Base-by-base conservation (phyloP, 768 basidiomycete species). In the Phylloporus sp. region DNA sequence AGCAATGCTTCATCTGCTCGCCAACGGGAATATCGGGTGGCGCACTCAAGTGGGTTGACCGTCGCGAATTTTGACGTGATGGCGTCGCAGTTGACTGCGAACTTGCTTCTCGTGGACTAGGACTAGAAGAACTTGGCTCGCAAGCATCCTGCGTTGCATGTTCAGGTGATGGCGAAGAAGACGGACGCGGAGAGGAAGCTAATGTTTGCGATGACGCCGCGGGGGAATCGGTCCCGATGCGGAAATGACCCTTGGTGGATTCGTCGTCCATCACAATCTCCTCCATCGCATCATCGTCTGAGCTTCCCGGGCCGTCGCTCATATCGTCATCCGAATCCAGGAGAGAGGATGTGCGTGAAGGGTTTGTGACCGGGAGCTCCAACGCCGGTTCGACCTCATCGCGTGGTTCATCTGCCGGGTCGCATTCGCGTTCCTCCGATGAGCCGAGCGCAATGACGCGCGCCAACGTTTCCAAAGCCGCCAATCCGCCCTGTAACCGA, bases 381-480 rank as follows among this genome's bases (percentile, higher is more conserved):
- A 81, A 71, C 3, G 85, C 75, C 3, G 84, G 81, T 49, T 83
- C 82, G 16, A 81, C 72, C 18, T 84, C 85, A 40, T 74, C 72
- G 31, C 71, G 72, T 41, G 74, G 76, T 32, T 84, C 83, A 35
- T 85, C 82, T 68, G 80, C 80, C 10, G 74, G 68, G 20, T 84
- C 82, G 28, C 77, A 73, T 49, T 81, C 77, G 15, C 70, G 72
- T 5, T 79, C 79, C 16, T 78, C 78, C 12, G 78, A 79, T 22
- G 75, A 77, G 44, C 80, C 81, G 42, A 85, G 73, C 0, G 84
- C 79, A 15, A 97, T 88, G 3, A 95, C 90, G 24, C 84, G 82
- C 0, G 94, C 91, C 7, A 99, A 74, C 49, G 90, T 86, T 64
- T 97, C 94, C 47, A 97, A 73, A 12, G 87, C 85, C 2, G 82